Percentiles rank a stretch among this genome's conserved stretches.
Conservation (phyloP, 1,284 basidiomycete species). For the Leccinum subrobustum region DNA sequence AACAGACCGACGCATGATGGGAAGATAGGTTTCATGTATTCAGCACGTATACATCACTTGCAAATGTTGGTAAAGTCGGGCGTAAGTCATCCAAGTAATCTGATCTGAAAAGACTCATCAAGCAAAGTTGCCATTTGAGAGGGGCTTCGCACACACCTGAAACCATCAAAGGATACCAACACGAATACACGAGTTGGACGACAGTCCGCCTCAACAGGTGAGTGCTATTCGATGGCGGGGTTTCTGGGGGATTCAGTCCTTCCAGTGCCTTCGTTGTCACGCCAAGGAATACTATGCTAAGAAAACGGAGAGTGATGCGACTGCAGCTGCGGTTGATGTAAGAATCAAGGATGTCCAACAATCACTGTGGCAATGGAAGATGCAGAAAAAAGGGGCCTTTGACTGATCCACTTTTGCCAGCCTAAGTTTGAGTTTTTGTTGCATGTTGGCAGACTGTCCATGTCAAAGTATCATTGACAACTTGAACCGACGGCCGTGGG, state of each 20-base stretch:
- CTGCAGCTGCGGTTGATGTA: conserved; percentile 1
- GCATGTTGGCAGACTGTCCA: not conserved
- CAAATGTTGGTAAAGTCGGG: conserved; percentile 68
- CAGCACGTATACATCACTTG: conserved; percentile 51
- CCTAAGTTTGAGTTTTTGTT: not conserved
- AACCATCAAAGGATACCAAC: conserved; percentile 82
- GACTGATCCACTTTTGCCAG: not conserved
- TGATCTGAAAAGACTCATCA: conserved; percentile 39
- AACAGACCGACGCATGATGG: too few relatives aligned
- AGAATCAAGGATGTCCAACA: conserved; percentile 8
- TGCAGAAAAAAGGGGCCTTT: not conserved
- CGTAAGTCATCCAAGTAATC: conserved; percentile 74
- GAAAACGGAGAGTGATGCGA: conserved; percentile 7
- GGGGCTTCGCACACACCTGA: conserved; percentile 36
- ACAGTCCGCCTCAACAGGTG: conserved; percentile 76
- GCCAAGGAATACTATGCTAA: conserved; percentile 7
- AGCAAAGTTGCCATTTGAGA: not conserved
- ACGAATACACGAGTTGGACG: conserved; percentile 29
- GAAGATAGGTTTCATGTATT: conserved; percentile 66
- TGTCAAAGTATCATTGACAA: too few relatives aligned
- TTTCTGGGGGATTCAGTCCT: not conserved
- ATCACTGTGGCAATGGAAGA: not conserved
- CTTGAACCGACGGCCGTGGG: not conserved
- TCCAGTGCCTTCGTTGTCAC: not conserved
- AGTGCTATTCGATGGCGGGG: conserved; percentile 59